Percentiles rank a stretch among this genome's conserved stretches.
These are phyloP conservation scores for Colletotrichum falcatum DNA, from an alignment of 2,329 filamentous ascomycete genomes.

Conservation along the genomic window DNA sequence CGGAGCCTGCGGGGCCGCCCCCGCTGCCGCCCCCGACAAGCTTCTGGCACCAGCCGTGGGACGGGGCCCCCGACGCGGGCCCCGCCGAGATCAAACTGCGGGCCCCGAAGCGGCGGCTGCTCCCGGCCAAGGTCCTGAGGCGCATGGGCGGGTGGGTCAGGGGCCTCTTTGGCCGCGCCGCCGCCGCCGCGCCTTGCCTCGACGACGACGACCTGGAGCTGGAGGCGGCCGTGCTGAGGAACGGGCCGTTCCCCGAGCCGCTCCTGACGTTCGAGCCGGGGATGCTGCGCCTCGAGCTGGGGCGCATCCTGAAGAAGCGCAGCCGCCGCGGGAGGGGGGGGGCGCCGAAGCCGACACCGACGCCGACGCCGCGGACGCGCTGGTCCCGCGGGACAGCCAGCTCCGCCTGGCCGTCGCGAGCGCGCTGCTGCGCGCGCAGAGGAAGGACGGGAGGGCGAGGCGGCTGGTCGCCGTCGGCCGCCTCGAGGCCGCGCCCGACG, in stretches of 20 bases:
- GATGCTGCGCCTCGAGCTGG: constrained; percentile 24
- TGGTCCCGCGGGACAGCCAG: constrained; percentile 5
- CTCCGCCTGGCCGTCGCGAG: constrained; percentile 12
- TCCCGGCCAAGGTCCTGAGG: constrained; percentile 15
- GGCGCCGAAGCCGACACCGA: too few species aligned
- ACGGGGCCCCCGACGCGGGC: background rate
- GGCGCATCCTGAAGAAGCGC: constrained; percentile 21
- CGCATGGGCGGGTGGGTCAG: constrained; percentile 27
- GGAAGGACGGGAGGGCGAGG: constrained; percentile 27
- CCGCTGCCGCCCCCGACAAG: constrained; percentile 13
- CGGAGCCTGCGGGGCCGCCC: background rate
- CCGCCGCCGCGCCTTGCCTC: background rate
- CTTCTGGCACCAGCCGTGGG: background rate
- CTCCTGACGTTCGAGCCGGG: constrained; percentile 18
- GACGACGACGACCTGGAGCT: constrained; percentile 26
- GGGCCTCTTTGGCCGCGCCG: constrained; percentile 19
- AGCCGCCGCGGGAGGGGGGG: too few species aligned
- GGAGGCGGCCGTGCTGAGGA: constrained; percentile 26
- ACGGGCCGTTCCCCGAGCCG: background rate
- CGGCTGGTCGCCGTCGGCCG: constrained; percentile 29
- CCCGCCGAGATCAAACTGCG: constrained; percentile 28
- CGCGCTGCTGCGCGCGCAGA: constrained; percentile 19
- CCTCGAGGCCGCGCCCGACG: constrained; percentile 1
- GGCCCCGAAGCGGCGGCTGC: constrained; percentile 18
- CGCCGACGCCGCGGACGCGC: constrained; percentile 12